Conservation (phyloP, 345 rosid genomes). For the Acer yangbiense region DNA sequence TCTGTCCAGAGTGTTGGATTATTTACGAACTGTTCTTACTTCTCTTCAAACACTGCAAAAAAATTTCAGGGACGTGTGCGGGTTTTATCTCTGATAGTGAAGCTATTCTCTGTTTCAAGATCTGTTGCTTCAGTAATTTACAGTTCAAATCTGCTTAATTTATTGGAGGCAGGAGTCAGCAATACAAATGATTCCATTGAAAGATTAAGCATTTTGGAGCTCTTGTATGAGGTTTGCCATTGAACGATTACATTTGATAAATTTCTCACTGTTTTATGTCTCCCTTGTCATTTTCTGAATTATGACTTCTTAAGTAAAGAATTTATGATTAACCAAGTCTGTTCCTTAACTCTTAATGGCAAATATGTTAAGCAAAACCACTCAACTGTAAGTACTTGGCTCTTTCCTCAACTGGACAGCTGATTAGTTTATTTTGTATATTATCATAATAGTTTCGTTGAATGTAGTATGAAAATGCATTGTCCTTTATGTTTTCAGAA, state of each 20-base stretch:
- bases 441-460: no score
- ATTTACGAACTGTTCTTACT: background rate
- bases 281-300: background rate
- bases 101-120: conserved; percentile 77
- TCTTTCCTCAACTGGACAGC: background rate
- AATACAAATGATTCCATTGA: conserved; percentile 65
- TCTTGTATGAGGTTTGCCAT: conserved; percentile 74
- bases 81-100: conserved; percentile 79
- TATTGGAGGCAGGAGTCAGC: conserved; percentile 74
- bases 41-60: conserved; percentile 20
- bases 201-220: conserved; percentile 74
- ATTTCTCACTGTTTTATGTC: background rate
- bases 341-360: background rate
- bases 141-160: conserved; percentile 64
- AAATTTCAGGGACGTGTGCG: conserved; percentile 78
- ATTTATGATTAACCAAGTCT: background rate
- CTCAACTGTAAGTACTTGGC: background rate
- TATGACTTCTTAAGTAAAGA: background rate
- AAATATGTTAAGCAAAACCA: background rate
- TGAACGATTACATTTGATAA: conserved; percentile 5
- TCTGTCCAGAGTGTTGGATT: background rate
- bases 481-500: background rate
- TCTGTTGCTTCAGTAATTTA: conserved; percentile 63
- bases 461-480: background rate
- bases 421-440: no score